Percentiles rank a stretch among this genome's conserved stretches.
Evolutionary conservation across 352 stramenopile genomes (phyloP).

Genomic region (Phytophthora cryptogea): DNA sequence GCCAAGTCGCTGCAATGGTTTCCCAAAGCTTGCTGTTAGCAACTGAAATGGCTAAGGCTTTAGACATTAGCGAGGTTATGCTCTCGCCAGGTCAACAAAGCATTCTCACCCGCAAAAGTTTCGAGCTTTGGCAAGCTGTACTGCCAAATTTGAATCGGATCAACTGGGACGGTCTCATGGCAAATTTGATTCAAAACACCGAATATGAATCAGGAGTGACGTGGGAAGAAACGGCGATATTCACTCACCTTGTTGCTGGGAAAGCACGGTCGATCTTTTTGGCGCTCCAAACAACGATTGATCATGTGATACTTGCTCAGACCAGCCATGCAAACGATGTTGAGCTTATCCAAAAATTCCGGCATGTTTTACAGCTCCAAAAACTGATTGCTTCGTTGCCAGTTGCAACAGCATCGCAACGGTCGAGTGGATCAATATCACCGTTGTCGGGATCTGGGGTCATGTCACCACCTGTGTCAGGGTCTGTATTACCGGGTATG

Average conservation of each 20-base stretch:
- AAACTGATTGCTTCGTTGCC: constrained; percentile 33
- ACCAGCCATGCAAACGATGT: constrained; percentile 29
- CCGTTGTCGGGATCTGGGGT: constrained; percentile 16
- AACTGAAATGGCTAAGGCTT: constrained; percentile 18
- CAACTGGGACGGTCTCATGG: constrained; percentile 60
- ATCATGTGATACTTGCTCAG: constrained; percentile 39
- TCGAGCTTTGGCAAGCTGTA: constrained; percentile 67
- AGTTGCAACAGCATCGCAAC: constrained; percentile 16
- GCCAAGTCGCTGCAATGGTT: constrained; percentile 70
- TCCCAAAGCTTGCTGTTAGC: constrained; percentile 41
- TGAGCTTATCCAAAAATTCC: constrained; percentile 31
- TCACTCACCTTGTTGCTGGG: constrained; percentile 55
- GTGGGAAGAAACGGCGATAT: constrained; percentile 64
- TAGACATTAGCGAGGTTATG: constrained; percentile 25
- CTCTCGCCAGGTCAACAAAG: constrained; percentile 45
- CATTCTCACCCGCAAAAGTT: constrained; percentile 52
- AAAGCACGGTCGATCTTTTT: constrained; percentile 42
- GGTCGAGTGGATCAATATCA: constrained; percentile 13
- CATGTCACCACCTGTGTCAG: constrained; percentile 21
- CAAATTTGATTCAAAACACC: constrained; percentile 51
- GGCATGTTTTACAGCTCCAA: constrained; percentile 35
- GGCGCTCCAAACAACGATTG: constrained; percentile 44
- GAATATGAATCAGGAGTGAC: constrained; percentile 50
- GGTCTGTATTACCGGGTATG: constrained; percentile 26
- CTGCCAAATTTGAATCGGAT: constrained; percentile 59